These are phyloP conservation scores for Pseudohyphozyma bogoriensis DNA, from an alignment of 768 basidiomycete species.

Conservation along the genomic window DNA sequence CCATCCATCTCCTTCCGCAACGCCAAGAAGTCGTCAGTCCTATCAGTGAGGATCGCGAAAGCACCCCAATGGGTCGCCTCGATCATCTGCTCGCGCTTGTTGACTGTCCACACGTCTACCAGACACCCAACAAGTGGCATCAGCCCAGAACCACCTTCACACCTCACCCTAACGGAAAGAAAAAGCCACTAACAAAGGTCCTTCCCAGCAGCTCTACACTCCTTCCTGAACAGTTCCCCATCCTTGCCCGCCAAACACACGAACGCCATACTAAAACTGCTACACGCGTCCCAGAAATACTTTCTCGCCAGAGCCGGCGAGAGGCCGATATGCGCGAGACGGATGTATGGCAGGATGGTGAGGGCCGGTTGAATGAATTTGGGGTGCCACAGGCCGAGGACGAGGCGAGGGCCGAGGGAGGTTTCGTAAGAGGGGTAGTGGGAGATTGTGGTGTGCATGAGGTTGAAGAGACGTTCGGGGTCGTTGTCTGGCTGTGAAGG, in stretches of 20 bases:
- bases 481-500: conserved; percentile 87
- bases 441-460: conserved; percentile 61
- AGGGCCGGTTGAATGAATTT: conserved; percentile 71
- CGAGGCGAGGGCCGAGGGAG: conserved; percentile 62
- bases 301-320: conserved; percentile 61
- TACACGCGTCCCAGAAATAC: conserved; percentile 81
- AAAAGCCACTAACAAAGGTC: neutral
- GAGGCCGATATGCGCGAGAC: conserved; percentile 71
- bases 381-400: conserved; percentile 84
- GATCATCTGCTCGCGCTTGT: conserved; percentile 47
- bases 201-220: conserved; percentile 53
- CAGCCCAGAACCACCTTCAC: neutral
- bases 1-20: conserved; percentile 30
- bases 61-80: conserved; percentile 54
- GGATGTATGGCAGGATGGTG: conserved; percentile 65
- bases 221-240: conserved; percentile 59
- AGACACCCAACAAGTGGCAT: neutral
- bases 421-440: conserved; percentile 62
- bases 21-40: conserved; percentile 35
- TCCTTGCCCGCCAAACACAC: conserved; percentile 57
- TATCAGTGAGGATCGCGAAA: conserved; percentile 65
- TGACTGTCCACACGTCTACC: conserved; percentile 92
- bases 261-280: conserved; percentile 80
- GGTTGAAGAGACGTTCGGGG: conserved; percentile 66
- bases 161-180: neutral